phyloP scores from a whole-genome alignment of 352 stramenopile species.

The Blastocystis hominis region DNA sequence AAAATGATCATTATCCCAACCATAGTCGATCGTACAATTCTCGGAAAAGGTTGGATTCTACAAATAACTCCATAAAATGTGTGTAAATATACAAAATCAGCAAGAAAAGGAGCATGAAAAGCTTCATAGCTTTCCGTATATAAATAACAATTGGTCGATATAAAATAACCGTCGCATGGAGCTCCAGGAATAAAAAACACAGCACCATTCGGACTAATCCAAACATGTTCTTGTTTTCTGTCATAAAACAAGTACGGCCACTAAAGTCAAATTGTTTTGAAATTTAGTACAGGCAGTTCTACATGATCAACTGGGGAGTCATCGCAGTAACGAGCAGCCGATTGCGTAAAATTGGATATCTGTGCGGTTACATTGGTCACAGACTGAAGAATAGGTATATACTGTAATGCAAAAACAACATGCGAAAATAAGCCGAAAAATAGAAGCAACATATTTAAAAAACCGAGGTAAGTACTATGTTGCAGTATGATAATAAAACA shows the following conservation, averaged over 20 bases:
- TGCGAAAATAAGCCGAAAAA: not conserved
- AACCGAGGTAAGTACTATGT: not conserved
- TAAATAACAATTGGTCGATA: not conserved
- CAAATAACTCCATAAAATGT: not conserved
- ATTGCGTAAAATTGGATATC: not conserved
- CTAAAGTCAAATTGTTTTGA: not conserved
- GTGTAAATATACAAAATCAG: not conserved
- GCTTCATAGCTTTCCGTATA: not conserved
- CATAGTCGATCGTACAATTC: not conserved
- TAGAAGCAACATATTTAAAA: not conserved
- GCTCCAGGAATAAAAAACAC: not conserved
- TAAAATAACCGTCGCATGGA: constrained; percentile 40
- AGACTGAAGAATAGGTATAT: not conserved
- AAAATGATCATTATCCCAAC: not conserved
- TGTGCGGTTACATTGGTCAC: not conserved
- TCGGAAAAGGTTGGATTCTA: not conserved
- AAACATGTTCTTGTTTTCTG: not conserved
- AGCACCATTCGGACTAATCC: constrained; percentile 44
- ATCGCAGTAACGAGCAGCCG: not conserved
- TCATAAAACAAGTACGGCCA: constrained; percentile 41
- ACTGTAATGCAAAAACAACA: not conserved
- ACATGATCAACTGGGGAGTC: constrained; percentile 42
- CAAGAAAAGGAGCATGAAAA: not conserved
- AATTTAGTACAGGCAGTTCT: not conserved
- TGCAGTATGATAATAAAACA: not conserved